Evolutionary conservation across 2,329 filamentous ascomycete species (phyloP).

Genomic region (Paecilomyces sp.): DNA sequence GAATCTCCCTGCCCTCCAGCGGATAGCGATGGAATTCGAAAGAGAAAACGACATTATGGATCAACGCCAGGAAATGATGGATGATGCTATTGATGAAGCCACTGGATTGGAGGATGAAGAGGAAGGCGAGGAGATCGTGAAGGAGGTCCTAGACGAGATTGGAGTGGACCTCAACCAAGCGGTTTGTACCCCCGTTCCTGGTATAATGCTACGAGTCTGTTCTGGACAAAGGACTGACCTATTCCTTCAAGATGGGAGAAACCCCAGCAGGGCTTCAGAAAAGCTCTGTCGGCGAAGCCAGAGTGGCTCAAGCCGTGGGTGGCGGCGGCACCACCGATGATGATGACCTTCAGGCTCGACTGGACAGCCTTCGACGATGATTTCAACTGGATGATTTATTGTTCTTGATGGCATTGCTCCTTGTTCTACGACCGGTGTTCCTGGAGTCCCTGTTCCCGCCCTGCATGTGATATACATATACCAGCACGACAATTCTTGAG

Average conservation of each 20-base stretch:
- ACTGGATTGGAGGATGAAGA: slow-evolving; percentile 88
- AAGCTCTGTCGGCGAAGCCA: slow-evolving; percentile 62
- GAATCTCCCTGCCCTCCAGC: slow-evolving; percentile 90
- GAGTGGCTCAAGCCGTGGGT: slow-evolving; percentile 76
- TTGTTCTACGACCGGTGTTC: not conserved
- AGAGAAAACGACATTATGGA: slow-evolving; percentile 99
- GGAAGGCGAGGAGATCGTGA: slow-evolving; percentile 93
- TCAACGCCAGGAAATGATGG: slow-evolving; percentile 98
- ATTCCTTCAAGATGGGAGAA: slow-evolving; percentile 66
- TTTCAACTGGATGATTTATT: not conserved
- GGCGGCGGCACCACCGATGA: slow-evolving; percentile 56
- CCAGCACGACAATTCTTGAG: not conserved
- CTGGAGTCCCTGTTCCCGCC: not conserved
- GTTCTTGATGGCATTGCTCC: not conserved
- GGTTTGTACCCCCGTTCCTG: slow-evolving; percentile 50
- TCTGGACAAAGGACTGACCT: slow-evolving; percentile 12
- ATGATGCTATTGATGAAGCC: slow-evolving; percentile 94
- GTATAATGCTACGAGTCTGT: not conserved
- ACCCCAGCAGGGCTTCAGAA: slow-evolving; percentile 79
- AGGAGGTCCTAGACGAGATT: slow-evolving; percentile 94
- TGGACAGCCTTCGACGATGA: slow-evolving; percentile 71
- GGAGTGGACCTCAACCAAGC: slow-evolving; percentile 85
- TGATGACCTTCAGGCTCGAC: slow-evolving; percentile 85
- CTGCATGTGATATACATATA: not conserved
- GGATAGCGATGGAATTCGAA: slow-evolving; percentile 99